phyloP scores from a whole-genome alignment of 2,329 filamentous ascomycete species.

The Colletotrichum musae region DNA sequence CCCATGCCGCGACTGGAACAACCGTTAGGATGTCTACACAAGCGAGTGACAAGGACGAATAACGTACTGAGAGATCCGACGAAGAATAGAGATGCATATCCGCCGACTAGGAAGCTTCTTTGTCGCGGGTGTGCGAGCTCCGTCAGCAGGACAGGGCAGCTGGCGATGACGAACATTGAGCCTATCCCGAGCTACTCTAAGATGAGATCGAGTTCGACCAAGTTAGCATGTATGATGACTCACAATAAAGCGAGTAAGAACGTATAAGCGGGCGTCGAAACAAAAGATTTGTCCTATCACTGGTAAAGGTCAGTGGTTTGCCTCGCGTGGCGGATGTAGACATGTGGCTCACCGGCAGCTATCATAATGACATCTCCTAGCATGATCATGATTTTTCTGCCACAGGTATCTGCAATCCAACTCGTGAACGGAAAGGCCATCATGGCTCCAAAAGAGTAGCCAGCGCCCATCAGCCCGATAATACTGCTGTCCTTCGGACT shows the following conservation, averaged over 20 bases:
- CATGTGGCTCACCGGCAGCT: not conserved
- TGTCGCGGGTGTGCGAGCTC: conserved; percentile 17
- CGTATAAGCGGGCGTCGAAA: conserved; percentile 1
- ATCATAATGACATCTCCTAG: conserved; percentile 17
- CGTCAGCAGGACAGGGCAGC: conserved; percentile 7
- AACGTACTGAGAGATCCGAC: conserved; percentile 2
- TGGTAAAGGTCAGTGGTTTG: not conserved
- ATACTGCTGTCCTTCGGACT: conserved; percentile 7
- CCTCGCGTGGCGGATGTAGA: not conserved
- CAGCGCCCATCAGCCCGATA: conserved; percentile 13
- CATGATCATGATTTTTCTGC: conserved; percentile 13
- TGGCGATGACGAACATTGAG: not conserved
- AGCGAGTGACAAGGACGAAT: not conserved
- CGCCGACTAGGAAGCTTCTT: conserved; percentile 3
- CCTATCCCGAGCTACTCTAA: conserved; percentile 4
- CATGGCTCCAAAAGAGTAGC: conserved; percentile 14
- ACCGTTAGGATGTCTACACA: not conserved
- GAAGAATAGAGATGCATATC: conserved; percentile 11
- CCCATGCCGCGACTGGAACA: conserved; percentile 4
- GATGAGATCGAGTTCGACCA: not conserved
- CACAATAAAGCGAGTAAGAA: conserved; percentile 17
- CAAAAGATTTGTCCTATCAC: conserved; percentile 19
- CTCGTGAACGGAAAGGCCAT: conserved; percentile 1
- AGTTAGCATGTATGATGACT: not conserved
- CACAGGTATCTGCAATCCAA: conserved; percentile 8